These are phyloP conservation scores for Lindgomyces ingoldianus DNA, from an alignment of 495 filamentous ascomycete genomes.

Conservation along the genomic window DNA sequence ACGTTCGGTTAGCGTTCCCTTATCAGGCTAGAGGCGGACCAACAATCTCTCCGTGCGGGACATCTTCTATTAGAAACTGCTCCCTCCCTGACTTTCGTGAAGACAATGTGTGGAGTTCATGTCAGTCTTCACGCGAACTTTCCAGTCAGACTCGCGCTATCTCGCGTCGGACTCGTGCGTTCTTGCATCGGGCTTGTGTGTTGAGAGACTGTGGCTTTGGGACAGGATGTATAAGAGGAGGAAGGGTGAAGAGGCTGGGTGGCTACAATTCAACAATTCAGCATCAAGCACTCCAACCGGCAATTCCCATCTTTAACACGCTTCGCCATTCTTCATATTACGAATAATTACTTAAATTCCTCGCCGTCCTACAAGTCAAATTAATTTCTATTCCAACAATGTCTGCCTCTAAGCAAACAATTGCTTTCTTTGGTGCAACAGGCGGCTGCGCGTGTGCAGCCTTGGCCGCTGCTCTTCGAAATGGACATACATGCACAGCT, in stretches of 20 bases:
- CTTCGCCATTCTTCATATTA: too few species aligned
- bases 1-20: not conserved
- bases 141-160: not conserved
- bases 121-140: not conserved
- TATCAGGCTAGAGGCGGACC: not conserved
- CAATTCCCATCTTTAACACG: too few species aligned
- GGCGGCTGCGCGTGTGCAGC: conserved; percentile 53
- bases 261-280: too few species aligned
- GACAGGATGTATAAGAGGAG: conserved; percentile 1
- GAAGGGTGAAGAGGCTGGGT: not conserved
- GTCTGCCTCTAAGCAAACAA: conserved; percentile 37
- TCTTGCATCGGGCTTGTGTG: not conserved
- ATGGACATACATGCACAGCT: conserved; percentile 35
- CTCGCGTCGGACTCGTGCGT: not conserved
- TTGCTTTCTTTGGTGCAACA: conserved; percentile 62
- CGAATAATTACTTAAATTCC: too few species aligned
- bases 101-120: not conserved
- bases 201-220: not conserved
- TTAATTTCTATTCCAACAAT: conserved; percentile 18
- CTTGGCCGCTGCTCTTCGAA: conserved; percentile 39
- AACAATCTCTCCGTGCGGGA: conserved; percentile 14
- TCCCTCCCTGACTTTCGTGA: not conserved
- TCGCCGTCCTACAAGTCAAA: too few species aligned
- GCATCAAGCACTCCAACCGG: not conserved
- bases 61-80: conserved; percentile 1